Conservation (phyloP, 805 yeast genomes). For the Scheffersomyces coipomensis region DNA sequence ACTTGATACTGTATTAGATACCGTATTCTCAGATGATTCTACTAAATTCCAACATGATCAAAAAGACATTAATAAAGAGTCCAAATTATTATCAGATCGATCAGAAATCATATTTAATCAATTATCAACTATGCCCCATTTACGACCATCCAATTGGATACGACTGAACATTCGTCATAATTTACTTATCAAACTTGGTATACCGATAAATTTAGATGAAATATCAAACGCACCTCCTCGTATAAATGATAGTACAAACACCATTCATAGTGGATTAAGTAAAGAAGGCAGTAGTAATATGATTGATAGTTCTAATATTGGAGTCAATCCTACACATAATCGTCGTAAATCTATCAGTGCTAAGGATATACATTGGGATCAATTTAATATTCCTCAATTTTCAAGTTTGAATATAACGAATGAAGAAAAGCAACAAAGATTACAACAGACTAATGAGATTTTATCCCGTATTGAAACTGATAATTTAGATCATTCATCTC, state of each 20-base stretch:
- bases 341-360: slow-evolving; percentile 23
- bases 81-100: slow-evolving; percentile 24
- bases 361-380: slow-evolving; percentile 33
- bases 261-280: neutral
- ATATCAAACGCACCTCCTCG: slow-evolving; percentile 9
- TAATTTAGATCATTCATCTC: slow-evolving; percentile 29
- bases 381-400: slow-evolving; percentile 35
- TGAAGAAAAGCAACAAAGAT: slow-evolving; percentile 22
- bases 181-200: slow-evolving; percentile 61
- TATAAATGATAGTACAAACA: neutral
- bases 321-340: slow-evolving; percentile 3
- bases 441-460: slow-evolving; percentile 23
- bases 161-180: slow-evolving; percentile 63
- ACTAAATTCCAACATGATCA: neutral
- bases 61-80: neutral
- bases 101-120: slow-evolving; percentile 43
- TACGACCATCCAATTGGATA: slow-evolving; percentile 68
- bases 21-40: slow-evolving; percentile 6
- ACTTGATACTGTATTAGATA: slow-evolving; percentile 9
- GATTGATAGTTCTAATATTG: neutral
- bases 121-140: slow-evolving; percentile 46
- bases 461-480: slow-evolving; percentile 33
- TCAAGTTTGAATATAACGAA: slow-evolving; percentile 25
- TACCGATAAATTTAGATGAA: slow-evolving; percentile 73
- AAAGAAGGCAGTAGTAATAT: too few relatives aligned